Conservation (phyloP, 805 yeast species). For the Metschnikowia corniflorae region DNA sequence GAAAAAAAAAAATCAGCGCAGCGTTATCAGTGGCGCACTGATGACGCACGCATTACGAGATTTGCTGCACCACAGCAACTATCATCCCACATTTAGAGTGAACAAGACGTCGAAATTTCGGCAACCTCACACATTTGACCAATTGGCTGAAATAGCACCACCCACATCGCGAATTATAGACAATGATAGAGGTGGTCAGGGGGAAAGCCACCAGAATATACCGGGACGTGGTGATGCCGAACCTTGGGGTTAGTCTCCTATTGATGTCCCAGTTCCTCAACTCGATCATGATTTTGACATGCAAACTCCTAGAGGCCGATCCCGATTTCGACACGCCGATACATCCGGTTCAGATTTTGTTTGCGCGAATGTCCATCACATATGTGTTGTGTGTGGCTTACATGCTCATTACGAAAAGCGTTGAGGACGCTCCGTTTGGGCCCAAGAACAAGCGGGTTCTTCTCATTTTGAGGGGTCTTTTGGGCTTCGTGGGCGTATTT, state of each 20-base stretch:
- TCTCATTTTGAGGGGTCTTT: conserved; percentile 58
- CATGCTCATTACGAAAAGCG: conserved; percentile 46
- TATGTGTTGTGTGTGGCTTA: conserved; percentile 53
- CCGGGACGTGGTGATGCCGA: conserved; percentile 11
- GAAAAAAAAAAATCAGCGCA: no score
- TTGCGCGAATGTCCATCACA: conserved; percentile 76
- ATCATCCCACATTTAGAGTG: no score
- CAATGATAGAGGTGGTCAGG: conserved; percentile 1
- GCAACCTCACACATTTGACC: no score
- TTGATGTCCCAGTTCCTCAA: conserved; percentile 68
- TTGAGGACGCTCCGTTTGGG: conserved; percentile 67
- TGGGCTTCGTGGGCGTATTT: conserved; percentile 75
- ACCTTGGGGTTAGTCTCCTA: conserved; percentile 53
- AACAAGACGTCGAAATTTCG: no score
- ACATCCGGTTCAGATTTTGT: conserved; percentile 74
- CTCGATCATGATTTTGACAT: conserved; percentile 70
- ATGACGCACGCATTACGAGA: no score
- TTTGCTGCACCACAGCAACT: no score
- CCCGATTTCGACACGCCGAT: conserved; percentile 55
- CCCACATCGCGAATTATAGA: no score
- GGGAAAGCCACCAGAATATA: conserved; percentile 3
- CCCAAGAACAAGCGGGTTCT: conserved; percentile 53
- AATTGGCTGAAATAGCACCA: no score
- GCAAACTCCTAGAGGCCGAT: conserved; percentile 71
- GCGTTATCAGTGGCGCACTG: no score